Evolutionary conservation across 73 alveolate species (phyloP).

Genomic region (Breviolum minutum): DNA sequence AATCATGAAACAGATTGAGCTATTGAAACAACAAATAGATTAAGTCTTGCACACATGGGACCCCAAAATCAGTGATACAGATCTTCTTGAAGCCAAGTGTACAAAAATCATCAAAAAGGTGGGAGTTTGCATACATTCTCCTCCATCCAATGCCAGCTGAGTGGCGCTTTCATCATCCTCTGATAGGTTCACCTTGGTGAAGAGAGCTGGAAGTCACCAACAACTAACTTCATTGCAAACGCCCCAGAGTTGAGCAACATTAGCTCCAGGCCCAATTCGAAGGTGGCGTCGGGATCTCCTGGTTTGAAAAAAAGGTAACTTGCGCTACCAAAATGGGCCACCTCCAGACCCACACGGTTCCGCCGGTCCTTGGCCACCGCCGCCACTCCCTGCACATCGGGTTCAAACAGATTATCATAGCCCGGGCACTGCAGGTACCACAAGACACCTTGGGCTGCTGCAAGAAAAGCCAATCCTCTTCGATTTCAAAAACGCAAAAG

Average conservation of each 20-base stretch:
- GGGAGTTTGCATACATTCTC: not conserved
- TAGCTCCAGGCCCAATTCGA: constrained; percentile 61
- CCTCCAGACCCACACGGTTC: not conserved
- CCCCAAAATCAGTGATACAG: too few species aligned
- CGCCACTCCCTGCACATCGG: constrained; percentile 81
- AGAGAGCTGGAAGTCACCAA: not conserved
- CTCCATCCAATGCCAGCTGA: not conserved
- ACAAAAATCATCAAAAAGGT: too few species aligned
- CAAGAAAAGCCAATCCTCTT: not conserved
- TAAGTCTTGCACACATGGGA: too few species aligned
- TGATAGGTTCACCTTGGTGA: constrained; percentile 49
- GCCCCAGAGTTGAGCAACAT: not conserved
- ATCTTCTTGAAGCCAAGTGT: too few species aligned
- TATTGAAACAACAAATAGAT: too few species aligned
- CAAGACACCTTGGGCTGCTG: constrained; percentile 15
- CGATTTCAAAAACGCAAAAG: not conserved
- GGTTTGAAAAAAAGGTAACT: not conserved
- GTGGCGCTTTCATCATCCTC: constrained; percentile 62
- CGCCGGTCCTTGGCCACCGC: constrained; percentile 69
- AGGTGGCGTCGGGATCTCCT: constrained; percentile 89
- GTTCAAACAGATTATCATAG: constrained; percentile 67
- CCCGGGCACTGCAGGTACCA: constrained; percentile 94
- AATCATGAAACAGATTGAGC: too few species aligned
- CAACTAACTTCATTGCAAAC: not conserved
- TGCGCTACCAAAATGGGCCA: not conserved